Conservation (phyloP, 2,329 filamentous ascomycete genomes). For the Fusarium sp. region DNA sequence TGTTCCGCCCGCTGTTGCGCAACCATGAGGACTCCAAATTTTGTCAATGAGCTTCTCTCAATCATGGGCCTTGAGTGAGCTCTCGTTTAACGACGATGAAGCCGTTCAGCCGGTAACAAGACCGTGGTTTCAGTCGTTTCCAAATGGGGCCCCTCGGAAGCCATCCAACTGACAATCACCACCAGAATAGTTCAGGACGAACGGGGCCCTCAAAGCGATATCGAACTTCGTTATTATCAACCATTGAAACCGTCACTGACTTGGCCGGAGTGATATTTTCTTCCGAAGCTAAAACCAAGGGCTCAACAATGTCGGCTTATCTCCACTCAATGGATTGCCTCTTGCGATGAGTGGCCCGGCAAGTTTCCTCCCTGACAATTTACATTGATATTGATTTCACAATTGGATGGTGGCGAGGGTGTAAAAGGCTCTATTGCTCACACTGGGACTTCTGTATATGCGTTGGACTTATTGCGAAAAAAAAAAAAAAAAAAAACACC, state of each 20-base stretch:
- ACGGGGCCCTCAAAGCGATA: constrained; percentile 3
- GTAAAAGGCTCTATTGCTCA: background rate
- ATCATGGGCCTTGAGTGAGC: background rate
- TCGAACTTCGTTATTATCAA: constrained; percentile 1
- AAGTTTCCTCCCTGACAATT: background rate
- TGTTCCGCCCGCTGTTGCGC: background rate
- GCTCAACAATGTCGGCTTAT: constrained; percentile 4
- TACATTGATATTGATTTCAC: background rate
- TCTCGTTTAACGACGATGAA: background rate
- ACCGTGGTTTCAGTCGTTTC: constrained; percentile 12
- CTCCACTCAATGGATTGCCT: constrained; percentile 2
- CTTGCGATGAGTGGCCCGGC: background rate
- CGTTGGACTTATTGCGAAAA: background rate
- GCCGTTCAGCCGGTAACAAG: background rate
- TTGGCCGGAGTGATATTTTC: constrained; percentile 10
- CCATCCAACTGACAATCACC: constrained; percentile 4
- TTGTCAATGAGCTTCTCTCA: background rate
- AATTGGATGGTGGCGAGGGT: constrained; percentile 15
- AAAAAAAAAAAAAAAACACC: constrained; percentile 6
- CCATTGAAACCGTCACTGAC: constrained; percentile 1
- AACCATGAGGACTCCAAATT: background rate
- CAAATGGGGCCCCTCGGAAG: background rate
- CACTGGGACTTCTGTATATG: background rate
- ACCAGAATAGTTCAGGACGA: constrained; percentile 8
- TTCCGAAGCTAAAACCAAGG: background rate